phyloP scores from a whole-genome alignment of 2,329 filamentous ascomycete genomes.

The Aspergillus sergii region DNA sequence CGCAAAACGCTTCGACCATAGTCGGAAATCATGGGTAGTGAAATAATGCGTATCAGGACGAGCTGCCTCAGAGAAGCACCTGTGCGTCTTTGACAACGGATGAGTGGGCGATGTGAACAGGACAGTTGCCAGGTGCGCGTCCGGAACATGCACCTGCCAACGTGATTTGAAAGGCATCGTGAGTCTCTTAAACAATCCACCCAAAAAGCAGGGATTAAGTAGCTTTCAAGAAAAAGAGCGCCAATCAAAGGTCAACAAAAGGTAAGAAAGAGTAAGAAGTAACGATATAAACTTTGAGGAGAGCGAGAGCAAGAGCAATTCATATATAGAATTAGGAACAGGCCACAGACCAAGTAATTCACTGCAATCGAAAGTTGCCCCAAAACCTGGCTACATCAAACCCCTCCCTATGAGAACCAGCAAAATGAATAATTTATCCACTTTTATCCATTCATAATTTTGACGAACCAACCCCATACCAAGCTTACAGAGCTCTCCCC shows the following conservation, averaged over 20 bases:
- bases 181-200: not conserved
- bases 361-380: not conserved
- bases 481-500: not conserved
- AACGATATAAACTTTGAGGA: not conserved
- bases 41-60: conserved; percentile 68
- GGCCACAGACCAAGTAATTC: not conserved
- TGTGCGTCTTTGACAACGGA: conserved; percentile 47
- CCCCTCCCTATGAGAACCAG: not conserved
- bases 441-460: not conserved
- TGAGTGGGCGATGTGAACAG: conserved; percentile 55
- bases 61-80: conserved; percentile 64
- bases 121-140: conserved; percentile 43
- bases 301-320: not conserved
- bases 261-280: not conserved
- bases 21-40: conserved; percentile 65
- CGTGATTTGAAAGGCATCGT: conserved; percentile 57
- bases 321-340: not conserved
- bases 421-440: not conserved
- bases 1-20: conserved; percentile 73
- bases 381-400: not conserved
- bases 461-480: not conserved
- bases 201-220: not conserved
- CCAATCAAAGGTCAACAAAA: not conserved
- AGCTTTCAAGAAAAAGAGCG: not conserved
- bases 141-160: conserved; percentile 51